Evolutionary conservation across 2,329 filamentous ascomycete species (phyloP).

Genomic region (Phialemoniopsis sp.): DNA sequence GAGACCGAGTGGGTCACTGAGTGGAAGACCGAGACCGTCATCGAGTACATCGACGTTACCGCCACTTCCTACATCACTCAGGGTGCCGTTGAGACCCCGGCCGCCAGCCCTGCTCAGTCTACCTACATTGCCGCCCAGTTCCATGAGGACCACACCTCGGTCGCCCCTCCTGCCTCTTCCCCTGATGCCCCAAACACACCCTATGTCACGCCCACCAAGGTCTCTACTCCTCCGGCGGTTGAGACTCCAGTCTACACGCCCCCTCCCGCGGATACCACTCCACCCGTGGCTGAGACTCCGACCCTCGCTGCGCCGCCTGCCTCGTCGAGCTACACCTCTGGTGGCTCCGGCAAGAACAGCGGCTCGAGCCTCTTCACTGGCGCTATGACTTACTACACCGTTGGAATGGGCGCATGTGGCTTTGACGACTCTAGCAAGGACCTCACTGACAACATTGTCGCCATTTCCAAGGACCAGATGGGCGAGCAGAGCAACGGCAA

Average conservation of each 20-base stretch:
- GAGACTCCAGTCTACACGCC: conserved; percentile 3
- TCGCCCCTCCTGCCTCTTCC: conserved; percentile 3
- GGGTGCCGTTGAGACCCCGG: conserved; percentile 13
- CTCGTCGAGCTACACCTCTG: conserved; percentile 12
- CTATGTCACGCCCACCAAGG: conserved; percentile 9
- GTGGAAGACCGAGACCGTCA: conserved; percentile 48
- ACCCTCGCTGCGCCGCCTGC: conserved; percentile 9
- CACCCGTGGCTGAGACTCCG: conserved; percentile 7
- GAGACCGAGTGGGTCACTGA: conserved; percentile 40
- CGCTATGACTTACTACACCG: conserved; percentile 70
- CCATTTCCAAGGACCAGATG: conserved; percentile 63
- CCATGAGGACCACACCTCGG: conserved; percentile 17
- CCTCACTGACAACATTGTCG: conserved; percentile 57
- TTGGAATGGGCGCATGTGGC: conserved; percentile 68
- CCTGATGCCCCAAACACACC: conserved; percentile 5
- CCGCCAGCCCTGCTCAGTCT: conserved; percentile 11
- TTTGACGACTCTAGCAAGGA: conserved; percentile 54
- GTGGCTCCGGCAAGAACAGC: conserved; percentile 15
- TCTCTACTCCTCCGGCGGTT: conserved; percentile 16
- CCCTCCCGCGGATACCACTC: conserved; percentile 6
- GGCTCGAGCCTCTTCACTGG: conserved; percentile 41
- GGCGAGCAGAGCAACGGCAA: conserved; percentile 60
- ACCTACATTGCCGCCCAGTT: conserved; percentile 20
- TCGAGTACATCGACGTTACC: conserved; percentile 42
- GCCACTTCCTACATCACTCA: conserved; percentile 41